These are phyloP conservation scores for Penicillium verrucosum DNA, from an alignment of 2,329 filamentous ascomycete genomes.

Conservation along the genomic window DNA sequence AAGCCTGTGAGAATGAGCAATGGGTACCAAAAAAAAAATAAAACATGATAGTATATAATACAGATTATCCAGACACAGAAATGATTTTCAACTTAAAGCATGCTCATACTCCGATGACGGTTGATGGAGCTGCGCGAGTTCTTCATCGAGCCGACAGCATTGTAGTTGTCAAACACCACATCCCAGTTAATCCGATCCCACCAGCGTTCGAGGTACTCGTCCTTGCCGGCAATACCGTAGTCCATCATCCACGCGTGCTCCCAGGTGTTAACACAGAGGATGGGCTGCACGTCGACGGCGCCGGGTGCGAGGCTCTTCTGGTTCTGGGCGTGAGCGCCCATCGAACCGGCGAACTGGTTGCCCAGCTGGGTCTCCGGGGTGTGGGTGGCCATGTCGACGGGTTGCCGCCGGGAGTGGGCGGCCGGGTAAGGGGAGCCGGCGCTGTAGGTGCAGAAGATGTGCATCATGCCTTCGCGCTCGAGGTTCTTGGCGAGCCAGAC, in stretches of 20 bases:
- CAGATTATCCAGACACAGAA: constrained; percentile 24
- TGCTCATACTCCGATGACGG: constrained; percentile 26
- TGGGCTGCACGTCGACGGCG: constrained; percentile 60
- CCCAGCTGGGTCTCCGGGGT: constrained; percentile 32
- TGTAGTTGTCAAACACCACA: constrained; percentile 56
- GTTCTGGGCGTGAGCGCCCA: constrained; percentile 34
- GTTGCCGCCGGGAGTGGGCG: constrained; percentile 73
- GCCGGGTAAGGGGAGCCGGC: constrained; percentile 83
- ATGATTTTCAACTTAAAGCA: constrained; percentile 23
- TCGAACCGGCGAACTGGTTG: constrained; percentile 37
- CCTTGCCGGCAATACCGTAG: constrained; percentile 74
- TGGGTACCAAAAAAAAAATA: constrained; percentile 9
- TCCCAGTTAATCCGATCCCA: constrained; percentile 88
- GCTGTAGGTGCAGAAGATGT: constrained; percentile 83
- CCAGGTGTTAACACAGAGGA: constrained; percentile 94
- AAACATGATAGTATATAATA: constrained; percentile 27
- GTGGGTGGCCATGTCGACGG: constrained; percentile 47
- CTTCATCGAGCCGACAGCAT: constrained; percentile 29
- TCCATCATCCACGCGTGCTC: constrained; percentile 88
- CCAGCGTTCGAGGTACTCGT: constrained; percentile 72
- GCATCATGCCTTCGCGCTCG: constrained; percentile 49
- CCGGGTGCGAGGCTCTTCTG: constrained; percentile 40
- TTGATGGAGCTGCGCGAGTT: constrained; percentile 17
- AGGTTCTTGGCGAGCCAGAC: constrained; percentile 79
- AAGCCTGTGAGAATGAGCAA: constrained; percentile 8